Base-by-base conservation (phyloP, 306 rosid species). In the Abrus pulchellus region DNA sequence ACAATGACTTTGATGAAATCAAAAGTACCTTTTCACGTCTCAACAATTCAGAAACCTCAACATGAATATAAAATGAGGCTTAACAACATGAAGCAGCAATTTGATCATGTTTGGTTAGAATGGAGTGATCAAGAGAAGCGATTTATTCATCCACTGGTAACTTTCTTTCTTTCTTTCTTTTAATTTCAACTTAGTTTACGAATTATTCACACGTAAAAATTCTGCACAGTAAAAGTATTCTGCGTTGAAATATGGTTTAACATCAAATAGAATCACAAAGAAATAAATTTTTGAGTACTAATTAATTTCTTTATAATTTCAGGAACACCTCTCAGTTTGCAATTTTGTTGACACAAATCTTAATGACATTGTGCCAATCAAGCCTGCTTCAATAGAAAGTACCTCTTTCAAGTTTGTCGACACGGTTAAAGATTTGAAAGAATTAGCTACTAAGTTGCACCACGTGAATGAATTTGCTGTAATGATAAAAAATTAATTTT, bases 21-120 rank as follows among this genome's bases (percentile, higher is more conserved):
- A 3, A 93, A 89, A 83, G 89, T 93, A 5, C 95, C 99, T 0
- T 95, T 95, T 83, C 99, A 95, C 76, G 86, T 93, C 67, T 96
- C 99, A 4, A 81, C 92, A 0, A 93, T 95, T 72, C 79, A 77
- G 56, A 91, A 85, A 83, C 97, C 99, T 55, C 99, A 95, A 72
- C 93, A 90, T 10, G 96, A 90, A 89, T 90, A 74, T 60, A 88
- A 11, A 14, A 90, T 95, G 54, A 2, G 89, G 73, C 92, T 91
- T 61, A 90, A 95, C 60, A 95, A 95, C 85, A 45, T 85, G 0
- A 93, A 93, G 75, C 74, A 84, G 78, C 96, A 93, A 0, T 95
- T 91, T 79, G 94, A 88, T 71, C 99, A 95, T 88, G 97, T 95
- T 68, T 95, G 98, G 99, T 67, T 95, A 90, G 87, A 88, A 84